Evolutionary conservation across 2,329 filamentous ascomycete genomes (phyloP).

Genomic region (Scedosporium boydii): DNA sequence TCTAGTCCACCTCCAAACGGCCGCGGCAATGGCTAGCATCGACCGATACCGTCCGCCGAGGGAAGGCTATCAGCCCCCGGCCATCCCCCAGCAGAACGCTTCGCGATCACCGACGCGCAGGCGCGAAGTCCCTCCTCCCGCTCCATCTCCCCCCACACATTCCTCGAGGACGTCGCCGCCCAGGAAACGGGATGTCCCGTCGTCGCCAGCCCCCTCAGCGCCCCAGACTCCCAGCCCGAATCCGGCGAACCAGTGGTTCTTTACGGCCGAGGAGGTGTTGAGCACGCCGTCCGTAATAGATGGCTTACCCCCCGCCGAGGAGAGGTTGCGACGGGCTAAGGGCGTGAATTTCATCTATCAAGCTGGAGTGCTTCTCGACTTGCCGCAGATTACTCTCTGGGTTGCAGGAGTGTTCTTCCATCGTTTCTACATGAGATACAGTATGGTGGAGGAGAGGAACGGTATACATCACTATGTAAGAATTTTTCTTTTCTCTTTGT

Average conservation of each 20-base stretch:
- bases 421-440: conserved; percentile 86
- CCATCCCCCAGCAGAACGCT: conserved; percentile 30
- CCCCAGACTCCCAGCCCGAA: conserved; percentile 25
- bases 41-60: conserved; percentile 48
- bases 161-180: conserved; percentile 47
- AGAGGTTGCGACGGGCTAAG: conserved; percentile 74
- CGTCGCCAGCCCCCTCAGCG: conserved; percentile 29
- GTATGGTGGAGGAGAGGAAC: conserved; percentile 63
- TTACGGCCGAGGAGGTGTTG: conserved; percentile 71
- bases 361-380: conserved; percentile 81
- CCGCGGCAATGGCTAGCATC: conserved; percentile 43
- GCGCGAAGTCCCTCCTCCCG: conserved; percentile 50
- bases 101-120: conserved; percentile 41
- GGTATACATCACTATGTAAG: conserved; percentile 85
- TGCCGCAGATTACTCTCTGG: conserved; percentile 85
- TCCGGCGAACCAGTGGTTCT: conserved; percentile 68
- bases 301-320: conserved; percentile 67
- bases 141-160: conserved; percentile 49
- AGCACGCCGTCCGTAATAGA: conserved; percentile 79
- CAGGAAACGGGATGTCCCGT: conserved; percentile 28
- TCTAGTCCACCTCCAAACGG: background rate
- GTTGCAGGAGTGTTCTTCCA: conserved; percentile 94
- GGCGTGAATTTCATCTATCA: conserved; percentile 96
- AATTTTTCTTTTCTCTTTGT: conserved; percentile 12
- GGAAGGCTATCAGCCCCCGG: conserved; percentile 48